Evolutionary conservation across 331 rosid species (phyloP).

Genomic region (Quercus tomentella): DNA sequence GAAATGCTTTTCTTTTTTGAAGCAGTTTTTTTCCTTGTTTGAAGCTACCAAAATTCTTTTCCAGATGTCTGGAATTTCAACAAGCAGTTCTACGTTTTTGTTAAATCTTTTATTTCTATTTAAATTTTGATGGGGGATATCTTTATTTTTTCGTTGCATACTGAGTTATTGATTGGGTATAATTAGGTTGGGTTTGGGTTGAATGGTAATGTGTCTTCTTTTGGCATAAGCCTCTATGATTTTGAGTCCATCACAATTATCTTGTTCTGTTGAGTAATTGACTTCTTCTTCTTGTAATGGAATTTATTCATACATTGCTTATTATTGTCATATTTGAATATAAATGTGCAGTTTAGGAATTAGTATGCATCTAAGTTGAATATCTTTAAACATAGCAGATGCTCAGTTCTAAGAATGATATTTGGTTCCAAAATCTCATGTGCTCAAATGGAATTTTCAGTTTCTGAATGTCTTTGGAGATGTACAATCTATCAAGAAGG

Average conservation of each 20-base stretch:
- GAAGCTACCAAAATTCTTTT: background rate
- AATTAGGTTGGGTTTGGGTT: background rate
- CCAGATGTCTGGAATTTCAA: background rate
- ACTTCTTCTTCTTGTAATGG: background rate
- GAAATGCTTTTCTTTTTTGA: too few relatives aligned
- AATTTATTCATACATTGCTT: background rate
- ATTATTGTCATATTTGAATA: background rate
- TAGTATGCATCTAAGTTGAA: background rate
- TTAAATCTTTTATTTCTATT: background rate
- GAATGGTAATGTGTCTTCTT: background rate
- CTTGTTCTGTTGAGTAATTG: background rate
- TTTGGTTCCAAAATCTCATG: background rate
- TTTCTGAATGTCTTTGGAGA: constrained; percentile 93
- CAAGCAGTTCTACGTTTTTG: background rate
- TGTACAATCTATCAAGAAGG: constrained; percentile 78
- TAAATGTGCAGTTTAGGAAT: background rate
- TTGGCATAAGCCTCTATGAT: background rate
- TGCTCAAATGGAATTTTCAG: constrained; percentile 43
- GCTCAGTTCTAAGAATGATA: background rate
- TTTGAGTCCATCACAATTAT: background rate
- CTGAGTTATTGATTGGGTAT: background rate
- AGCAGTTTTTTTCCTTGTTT: too few relatives aligned
- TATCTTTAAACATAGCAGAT: background rate
- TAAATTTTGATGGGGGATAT: background rate
- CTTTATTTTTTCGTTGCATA: background rate